Base-by-base conservation (phyloP, 148 eudicot species). In the Agrostemma githago region DNA sequence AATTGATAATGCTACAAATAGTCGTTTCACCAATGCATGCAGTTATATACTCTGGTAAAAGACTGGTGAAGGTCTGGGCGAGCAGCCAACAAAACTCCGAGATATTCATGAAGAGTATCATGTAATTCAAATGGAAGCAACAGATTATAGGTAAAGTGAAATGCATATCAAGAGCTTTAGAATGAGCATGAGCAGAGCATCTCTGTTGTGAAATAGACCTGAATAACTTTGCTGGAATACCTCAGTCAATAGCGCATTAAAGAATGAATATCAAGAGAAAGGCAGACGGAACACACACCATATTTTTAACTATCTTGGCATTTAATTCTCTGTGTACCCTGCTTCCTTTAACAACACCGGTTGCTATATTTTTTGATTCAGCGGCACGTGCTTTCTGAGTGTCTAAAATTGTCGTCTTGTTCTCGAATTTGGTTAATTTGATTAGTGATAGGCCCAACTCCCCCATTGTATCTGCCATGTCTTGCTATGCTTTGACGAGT, bases 391-490 rank as follows among this genome's bases (percentile, higher is more conserved):
- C 57, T 73, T 77, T 87, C 77, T 95, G 97, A 64, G 90, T 82
- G 72, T 86, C 81, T 14, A 81, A 54, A 59, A 77, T 17, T 2
- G 96, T 91, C 69, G 86, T 76, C 84, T 89, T 84, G 60, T 89
- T 90, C 81, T 95, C 99, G 82, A 95, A 88, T 74, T 92, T 95
- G 19, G 97, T 85, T 83, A 95, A 76, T 82, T 92, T 95, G 42
- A 95, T 84, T 72, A 90, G 89, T 41, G 97, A 85, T 39, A 95
- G 75, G 60, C 99, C 99, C 75, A 95, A 77, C 56, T 89, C 96
- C 54, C 99, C 99, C 93, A 90, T 84, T 21, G 96, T 87, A 73
- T 92, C 96, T 57, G 92, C 97, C 87, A 90, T 85, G 57, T 86
- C 89, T 80, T 90, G 96, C 78, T 95, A 94, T 66, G 90, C 89